Evolutionary conservation across 208 protist genomes (phyloP), one percentile per base, ranked within the genome.

Genomic region (Trypanosoma cruzi): DNA sequence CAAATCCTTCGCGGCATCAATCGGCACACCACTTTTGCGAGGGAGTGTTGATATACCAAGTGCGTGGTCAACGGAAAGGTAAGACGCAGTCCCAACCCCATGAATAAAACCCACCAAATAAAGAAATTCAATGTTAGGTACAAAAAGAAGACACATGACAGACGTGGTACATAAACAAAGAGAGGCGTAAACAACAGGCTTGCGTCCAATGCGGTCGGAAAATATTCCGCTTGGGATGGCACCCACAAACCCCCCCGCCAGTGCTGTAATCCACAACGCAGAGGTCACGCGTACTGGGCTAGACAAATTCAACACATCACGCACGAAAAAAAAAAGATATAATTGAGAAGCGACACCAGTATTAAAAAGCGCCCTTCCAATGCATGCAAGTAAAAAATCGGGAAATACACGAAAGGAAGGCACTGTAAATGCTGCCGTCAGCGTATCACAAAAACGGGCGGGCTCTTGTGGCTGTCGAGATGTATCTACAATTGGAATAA

Each of bases 1-100:
- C 37, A 82, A 68, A 56, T 78, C 72, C 60, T 79, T 82, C 49
- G 77, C 77, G 20, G 77, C 66, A 60, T 82, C 71, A 36, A 73
- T 65, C n/a, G 77, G 70, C 0, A 59, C 1, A 46, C 57, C 68
- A 37, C 32, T 22, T n/a, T 73, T 67, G 2, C 64, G 58, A 31
- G 72, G 72, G 18, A 82, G 67, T 6, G 77, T 69, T 28, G 24
- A 52, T 11, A 82, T 57, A 36, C 77, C 77, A 8, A 82, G 46
- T 2, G 77, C 72, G 64, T 82, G 74, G 54, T 79, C 72, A 2
- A 82, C 71, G 18, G 72, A 70, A 31, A 82, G 68, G 40, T 75
- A 79, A n/a, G 72, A 70, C 22, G 75, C 71, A 54, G 66, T 79
- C 1, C 77, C 77, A 48, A 79, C 44, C 10, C 77, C 72, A 55